phyloP scores from a whole-genome alignment of 768 basidiomycete species.

The Gloeophyllum trabeum region DNA sequence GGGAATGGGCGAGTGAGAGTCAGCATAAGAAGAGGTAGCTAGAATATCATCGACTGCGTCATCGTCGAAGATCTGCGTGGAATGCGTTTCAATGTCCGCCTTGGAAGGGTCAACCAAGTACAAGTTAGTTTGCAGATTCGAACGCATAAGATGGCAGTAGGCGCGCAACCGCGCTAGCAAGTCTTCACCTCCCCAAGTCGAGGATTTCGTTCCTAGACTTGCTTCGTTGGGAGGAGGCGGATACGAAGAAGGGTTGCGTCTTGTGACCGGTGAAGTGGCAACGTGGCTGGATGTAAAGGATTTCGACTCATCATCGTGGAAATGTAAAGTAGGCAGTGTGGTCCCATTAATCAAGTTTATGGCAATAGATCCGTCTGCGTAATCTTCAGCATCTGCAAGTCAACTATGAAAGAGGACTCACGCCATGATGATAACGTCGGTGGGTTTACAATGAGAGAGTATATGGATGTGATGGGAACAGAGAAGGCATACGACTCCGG shows the following conservation, averaged over 20 bases:
- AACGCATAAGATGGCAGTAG: constrained; percentile 77
- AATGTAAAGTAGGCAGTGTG: constrained; percentile 83
- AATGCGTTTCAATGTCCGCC: constrained; percentile 87
- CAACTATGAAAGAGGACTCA: constrained; percentile 28
- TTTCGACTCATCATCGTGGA: constrained; percentile 93
- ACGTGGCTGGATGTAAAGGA: constrained; percentile 49
- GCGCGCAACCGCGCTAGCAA: constrained; percentile 64
- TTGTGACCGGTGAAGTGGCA: constrained; percentile 24
- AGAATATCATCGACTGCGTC: constrained; percentile 85
- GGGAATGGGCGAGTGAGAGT: constrained; percentile 77
- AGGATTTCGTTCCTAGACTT: constrained; percentile 25
- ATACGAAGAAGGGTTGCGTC: constrained; percentile 36
- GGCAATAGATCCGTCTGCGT: constrained; percentile 75
- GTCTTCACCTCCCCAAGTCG: constrained; percentile 81
- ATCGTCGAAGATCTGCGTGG: constrained; percentile 73
- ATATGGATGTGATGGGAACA: constrained; percentile 82
- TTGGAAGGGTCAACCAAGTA: constrained; percentile 90
- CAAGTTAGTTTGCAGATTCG: constrained; percentile 72
- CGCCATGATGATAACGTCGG: constrained; percentile 82
- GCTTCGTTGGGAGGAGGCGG: constrained; percentile 48
- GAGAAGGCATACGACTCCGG: constrained; percentile 94
- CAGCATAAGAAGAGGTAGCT: constrained; percentile 63
- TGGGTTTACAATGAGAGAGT: constrained; percentile 78
- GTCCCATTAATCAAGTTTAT: constrained; percentile 82
- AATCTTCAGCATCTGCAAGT: too few species aligned